Evolutionary conservation across 176 grass and related monocot genomes (phyloP), one percentile per base, ranked within the genome.

Genomic region (Zoysia pacifica): DNA sequence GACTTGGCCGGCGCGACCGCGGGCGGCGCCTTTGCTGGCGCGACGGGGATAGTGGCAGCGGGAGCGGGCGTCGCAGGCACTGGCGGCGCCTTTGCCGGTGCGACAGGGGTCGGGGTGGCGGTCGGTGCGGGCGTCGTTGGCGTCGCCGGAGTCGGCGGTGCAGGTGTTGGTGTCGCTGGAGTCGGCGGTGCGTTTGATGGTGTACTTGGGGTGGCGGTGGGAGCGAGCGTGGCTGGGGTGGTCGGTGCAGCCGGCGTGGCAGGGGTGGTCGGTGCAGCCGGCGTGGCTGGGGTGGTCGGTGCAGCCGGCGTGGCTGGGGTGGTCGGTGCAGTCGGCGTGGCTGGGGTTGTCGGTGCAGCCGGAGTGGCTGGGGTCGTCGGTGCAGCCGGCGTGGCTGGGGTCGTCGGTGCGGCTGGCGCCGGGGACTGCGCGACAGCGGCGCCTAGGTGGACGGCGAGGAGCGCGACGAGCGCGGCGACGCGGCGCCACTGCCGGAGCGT

Each of bases 381-480:
- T 0, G 20, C 35, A 0, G 14, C 9, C 7, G 76, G 81, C 0
- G 81, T 42, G 0, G 73, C 54, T 0, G 73, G 54, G 0, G 75
- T 51, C 13, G 83, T 69, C 0, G 69, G 20, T 0, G 84, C 36
- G 1, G 78, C 16, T 1, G 86, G 86, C 13, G n/a, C 18, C 6
- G 83, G 66, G 0, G 86, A 38, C 60, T 96, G 93, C 6, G 82
- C 90, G 0, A 51, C 9, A 40, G 82, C 76, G 6, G 8, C 53
- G 73, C 48, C 58, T 38, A 93, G 43, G 59, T 86, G 66, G 37
- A 67, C 42, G 6, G 12, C 41, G 13, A 88, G 65, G 11, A 90
- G 44, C 1, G 67, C 77, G 8, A 48, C 47, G 10, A 88, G 7
- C 48, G 40, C 56, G 13, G 61, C 10, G 18, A 80, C 20, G 45